Base-by-base conservation (phyloP, 768 basidiomycete species). In the Termitomyces sp. region DNA sequence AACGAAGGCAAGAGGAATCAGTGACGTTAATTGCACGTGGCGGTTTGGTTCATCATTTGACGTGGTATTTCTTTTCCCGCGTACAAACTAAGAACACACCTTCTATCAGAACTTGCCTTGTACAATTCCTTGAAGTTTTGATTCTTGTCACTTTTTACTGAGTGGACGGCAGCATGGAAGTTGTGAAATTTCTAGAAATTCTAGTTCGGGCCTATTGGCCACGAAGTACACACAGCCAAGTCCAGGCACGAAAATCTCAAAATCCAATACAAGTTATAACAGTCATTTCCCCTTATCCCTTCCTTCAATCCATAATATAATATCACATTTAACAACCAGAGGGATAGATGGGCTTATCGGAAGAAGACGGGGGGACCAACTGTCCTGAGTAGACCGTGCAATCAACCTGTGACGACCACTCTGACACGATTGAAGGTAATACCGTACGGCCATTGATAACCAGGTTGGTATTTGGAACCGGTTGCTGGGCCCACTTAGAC, bases 361-460 rank as follows among this genome's bases (percentile, higher is more conserved):
- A 42, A 21, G 42, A 17, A 12, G 58, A 55, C 8, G 61, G 61
- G 11, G 58, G 58, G 9, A 59, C 62, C 28, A 68, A 53, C 31
- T 57, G 53, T 30, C 62, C 67, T 14, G 26, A 56, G 46, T 70
- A 70, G 5, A 58, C 53, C 1, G 69, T 64, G 44, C 68, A 70
- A 1, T 38, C 52, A 54, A 68, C 67, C 41, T 67, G 60, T 10
- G 54, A 60, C 5, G 50, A 68, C 69, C 69, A 69, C 11, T 60
- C 58, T 19, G 63, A 53, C 6, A 63, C 54, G 7, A 70, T 60
- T 14, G 53, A 50, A 9, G 64, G 65, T 26, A 66, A 55, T 0
- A 70, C 69, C 1, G 58, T 60, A 21, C 69, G 60, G 0, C 64
- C 64, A 35, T 69, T 68, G 9, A 68, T 63, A 1, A 66, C 61